These are phyloP conservation scores for Begonia fuchsioides DNA, from an alignment of 306 rosid genomes.

Conservation along the genomic window DNA sequence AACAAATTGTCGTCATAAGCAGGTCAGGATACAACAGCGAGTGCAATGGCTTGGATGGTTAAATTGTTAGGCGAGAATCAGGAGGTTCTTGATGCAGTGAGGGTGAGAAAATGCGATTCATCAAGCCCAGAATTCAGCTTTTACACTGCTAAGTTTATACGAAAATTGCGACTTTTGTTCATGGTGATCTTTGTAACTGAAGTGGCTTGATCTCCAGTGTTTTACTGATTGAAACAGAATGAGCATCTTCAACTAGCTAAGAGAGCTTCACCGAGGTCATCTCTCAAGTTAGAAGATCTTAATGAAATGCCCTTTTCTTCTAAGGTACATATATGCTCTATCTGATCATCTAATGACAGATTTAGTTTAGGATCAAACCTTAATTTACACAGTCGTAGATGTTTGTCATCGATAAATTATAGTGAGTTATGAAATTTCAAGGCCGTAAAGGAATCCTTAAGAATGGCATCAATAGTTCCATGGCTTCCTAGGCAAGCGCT, in stretches of 20 bases:
- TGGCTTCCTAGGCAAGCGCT: conserved; percentile 77
- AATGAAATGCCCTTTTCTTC: conserved; percentile 57
- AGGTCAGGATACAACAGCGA: conserved; percentile 80
- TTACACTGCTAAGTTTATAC: background rate
- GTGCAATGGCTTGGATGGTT: conserved; percentile 84
- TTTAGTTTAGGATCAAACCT: no score
- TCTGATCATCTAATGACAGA: background rate
- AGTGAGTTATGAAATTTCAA: conserved; percentile 1
- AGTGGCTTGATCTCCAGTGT: background rate
- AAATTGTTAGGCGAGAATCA: conserved; percentile 67
- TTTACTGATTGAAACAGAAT: conserved; percentile 27
- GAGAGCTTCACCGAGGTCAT: conserved; percentile 4
- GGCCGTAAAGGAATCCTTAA: conserved; percentile 71
- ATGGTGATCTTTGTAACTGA: background rate
- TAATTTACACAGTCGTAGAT: no score
- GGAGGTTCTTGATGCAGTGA: conserved; percentile 32
- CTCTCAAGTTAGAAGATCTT: conserved; percentile 47
- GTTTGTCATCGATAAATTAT: no score
- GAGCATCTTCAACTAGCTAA: conserved; percentile 41
- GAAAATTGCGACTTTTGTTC: no score
- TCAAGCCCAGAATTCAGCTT: background rate
- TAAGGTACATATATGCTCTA: conserved; percentile 22
- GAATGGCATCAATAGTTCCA: conserved; percentile 78
- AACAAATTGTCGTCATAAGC: conserved; percentile 1
- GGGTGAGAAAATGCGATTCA: conserved; percentile 17